Base-by-base conservation (phyloP, 306 rosid genomes). In the Leucaena leucocephala region DNA sequence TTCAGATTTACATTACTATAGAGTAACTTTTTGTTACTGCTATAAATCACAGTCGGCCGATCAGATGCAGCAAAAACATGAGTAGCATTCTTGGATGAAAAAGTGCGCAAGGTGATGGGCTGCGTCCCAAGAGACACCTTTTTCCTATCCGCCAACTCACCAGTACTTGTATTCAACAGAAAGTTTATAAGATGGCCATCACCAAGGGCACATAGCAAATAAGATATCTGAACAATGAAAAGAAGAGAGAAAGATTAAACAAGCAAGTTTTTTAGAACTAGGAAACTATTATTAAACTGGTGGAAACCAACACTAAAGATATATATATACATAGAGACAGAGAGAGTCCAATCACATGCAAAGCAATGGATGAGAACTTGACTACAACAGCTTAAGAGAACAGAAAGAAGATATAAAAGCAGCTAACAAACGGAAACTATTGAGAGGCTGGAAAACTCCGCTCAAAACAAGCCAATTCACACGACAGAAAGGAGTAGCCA, bases 51-150 rank as follows among this genome's bases (percentile, higher is more conserved):
- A 13, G 99, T 96, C 48, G 99, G 99, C 82, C 99, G 84, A 83
- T 93, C 99, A 9, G 98, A 96, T 43, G 99, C 99, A 57, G 99
- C 99, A 79, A 96, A 96, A 68, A 96, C 99, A 79, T 93, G 96
- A 14, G 97, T 96, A 63, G 97, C 86, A 85, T 81, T 93, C 93
- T 96, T 96, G 69, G 99, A 96, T 16, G 99, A 87, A 85, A 96
- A 96, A 4, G 98, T 96, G 65, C 98, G 94, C 12, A 96, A 92
- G n/a, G 99, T 91, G 75, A 96, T 92, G 49, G 99, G 99, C 72
- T 96, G 99, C 34, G 99, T 96, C 74, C 99, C 99, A 48, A 96
- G 99, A 71, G 99, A 96, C 68, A 96, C 97, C 78, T 96, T 93
- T 74, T 96, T 93, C 90, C 99, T 87, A 82, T 96, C 97, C 14